A percentile compares a stretch with the other conserved stretches of the same genome.
These are phyloP conservation scores for Bauhinia variegata DNA, from an alignment of 306 rosid genomes.

Conservation along the genomic window DNA sequence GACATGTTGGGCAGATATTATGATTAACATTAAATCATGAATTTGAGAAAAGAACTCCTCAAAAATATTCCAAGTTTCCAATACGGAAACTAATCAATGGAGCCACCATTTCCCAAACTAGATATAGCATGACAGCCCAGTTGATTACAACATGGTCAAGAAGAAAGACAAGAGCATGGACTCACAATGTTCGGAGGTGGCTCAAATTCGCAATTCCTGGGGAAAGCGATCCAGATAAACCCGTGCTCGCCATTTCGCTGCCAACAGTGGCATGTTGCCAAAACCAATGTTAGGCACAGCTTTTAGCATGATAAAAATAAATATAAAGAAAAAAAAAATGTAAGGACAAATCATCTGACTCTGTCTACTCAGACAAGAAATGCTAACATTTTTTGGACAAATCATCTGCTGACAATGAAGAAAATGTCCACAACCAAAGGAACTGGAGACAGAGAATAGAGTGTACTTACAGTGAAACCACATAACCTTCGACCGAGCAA, in stretches of 20 bases:
- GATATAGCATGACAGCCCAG: neutral
- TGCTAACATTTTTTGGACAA: slow-evolving; percentile 3
- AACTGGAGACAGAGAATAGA: neutral
- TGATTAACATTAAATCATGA: slow-evolving; percentile 2
- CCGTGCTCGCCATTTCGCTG: slow-evolving; percentile 80
- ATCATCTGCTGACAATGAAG: neutral
- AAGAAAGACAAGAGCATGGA: slow-evolving; percentile 25
- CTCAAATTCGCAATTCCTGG: slow-evolving; percentile 83
- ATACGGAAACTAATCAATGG: neutral
- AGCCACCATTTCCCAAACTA: neutral
- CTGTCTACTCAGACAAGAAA: neutral
- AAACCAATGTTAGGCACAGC: neutral
- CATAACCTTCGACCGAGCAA: slow-evolving; percentile 82
- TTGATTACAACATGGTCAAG: slow-evolving; percentile 4
- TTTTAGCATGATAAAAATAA: slow-evolving; percentile 3
- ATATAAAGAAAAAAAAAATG: neutral
- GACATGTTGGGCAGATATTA: neutral
- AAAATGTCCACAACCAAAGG: neutral
- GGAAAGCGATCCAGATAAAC: slow-evolving; percentile 78
- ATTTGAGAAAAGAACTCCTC: neutral
- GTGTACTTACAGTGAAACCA: slow-evolving; percentile 74
- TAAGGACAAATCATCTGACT: neutral
- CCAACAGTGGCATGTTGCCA: slow-evolving; percentile 31
- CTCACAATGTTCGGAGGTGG: slow-evolving; percentile 83
- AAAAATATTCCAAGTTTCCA: neutral